Evolutionary conservation across 2,329 filamentous ascomycete genomes (phyloP).

Genomic region (Phyllosticta citrichinensis): DNA sequence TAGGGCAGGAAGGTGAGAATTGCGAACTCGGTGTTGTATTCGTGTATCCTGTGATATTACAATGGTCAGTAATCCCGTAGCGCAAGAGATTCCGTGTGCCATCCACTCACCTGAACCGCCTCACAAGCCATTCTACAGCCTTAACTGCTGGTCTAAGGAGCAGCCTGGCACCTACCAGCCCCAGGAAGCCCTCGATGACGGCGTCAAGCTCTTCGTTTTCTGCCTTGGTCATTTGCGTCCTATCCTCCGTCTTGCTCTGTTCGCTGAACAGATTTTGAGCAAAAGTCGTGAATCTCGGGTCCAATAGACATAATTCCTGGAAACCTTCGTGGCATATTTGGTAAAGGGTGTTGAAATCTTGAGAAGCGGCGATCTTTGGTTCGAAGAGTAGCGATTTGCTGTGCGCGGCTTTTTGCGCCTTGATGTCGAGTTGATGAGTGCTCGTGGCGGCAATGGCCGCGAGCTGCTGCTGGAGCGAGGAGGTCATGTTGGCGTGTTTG

Average conservation of each 20-base stretch:
- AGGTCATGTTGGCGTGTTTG: constrained; percentile 51
- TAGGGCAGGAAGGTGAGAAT: constrained; percentile 87
- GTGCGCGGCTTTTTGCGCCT: constrained; percentile 84
- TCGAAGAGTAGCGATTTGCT: constrained; percentile 95
- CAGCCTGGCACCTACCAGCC: constrained; percentile 64
- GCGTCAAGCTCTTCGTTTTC: constrained; percentile 77
- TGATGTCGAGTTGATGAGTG: constrained; percentile 82
- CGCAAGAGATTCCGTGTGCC: constrained; percentile 17
- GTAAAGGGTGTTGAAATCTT: constrained; percentile 85
- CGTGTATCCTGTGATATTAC: constrained; percentile 58
- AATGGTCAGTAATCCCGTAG: neutral
- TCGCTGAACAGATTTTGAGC: constrained; percentile 78
- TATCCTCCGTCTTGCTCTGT: constrained; percentile 82
- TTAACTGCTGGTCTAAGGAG: constrained; percentile 82
- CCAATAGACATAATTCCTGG: constrained; percentile 80
- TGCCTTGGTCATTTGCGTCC: constrained; percentile 67
- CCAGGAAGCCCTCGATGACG: constrained; percentile 73
- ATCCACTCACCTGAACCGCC: constrained; percentile 63
- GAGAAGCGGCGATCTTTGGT: constrained; percentile 67
- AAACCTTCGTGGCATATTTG: constrained; percentile 82
- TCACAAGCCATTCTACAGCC: constrained; percentile 87
- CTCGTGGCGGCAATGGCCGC: constrained; percentile 84
- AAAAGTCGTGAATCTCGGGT: constrained; percentile 67
- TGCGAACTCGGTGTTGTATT: constrained; percentile 71
- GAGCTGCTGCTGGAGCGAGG: constrained; percentile 86